Conservation (phyloP, 108 stramenopile genomes). For the Nitzschia putrida region DNA sequence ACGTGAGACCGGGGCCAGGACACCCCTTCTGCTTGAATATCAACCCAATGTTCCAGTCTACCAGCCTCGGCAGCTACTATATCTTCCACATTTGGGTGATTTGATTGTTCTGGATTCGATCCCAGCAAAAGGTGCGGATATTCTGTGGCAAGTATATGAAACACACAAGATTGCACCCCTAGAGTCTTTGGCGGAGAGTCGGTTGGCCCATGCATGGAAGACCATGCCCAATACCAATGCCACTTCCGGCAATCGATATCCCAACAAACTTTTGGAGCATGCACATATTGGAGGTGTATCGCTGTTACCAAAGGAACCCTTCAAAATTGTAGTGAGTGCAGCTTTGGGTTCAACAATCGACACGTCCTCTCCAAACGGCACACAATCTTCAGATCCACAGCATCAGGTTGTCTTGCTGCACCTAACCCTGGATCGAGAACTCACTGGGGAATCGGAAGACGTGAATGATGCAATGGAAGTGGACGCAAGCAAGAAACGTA, state of each 20-base stretch:
- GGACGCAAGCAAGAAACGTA: neutral
- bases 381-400: too few relatives aligned
- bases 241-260: neutral
- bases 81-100: conserved; percentile 69
- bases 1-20: conserved; percentile 68
- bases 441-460: conserved; percentile 26
- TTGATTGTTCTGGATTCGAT: conserved; percentile 56
- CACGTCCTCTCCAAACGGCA: too few relatives aligned
- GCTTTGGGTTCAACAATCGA: neutral
- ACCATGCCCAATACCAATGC: neutral
- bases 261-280: conserved; percentile 14
- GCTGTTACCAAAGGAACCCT: conserved; percentile 37
- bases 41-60: conserved; percentile 8
- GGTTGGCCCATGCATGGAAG: conserved; percentile 70
- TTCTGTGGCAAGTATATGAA: conserved; percentile 53
- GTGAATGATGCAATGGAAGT: conserved; percentile 18
- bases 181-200: conserved; percentile 53
- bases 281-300: conserved; percentile 55
- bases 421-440: conserved; percentile 14
- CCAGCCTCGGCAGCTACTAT: conserved; percentile 52
- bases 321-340: conserved; percentile 39
- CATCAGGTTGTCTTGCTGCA: conserved; percentile 3
- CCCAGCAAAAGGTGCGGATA: neutral
- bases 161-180: conserved; percentile 55
- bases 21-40: conserved; percentile 49